A percentile compares a stretch with the other conserved stretches of the same genome.
These are phyloP conservation scores for Parietaria judaica DNA, from an alignment of 306 rosid genomes.

Conservation along the genomic window DNA sequence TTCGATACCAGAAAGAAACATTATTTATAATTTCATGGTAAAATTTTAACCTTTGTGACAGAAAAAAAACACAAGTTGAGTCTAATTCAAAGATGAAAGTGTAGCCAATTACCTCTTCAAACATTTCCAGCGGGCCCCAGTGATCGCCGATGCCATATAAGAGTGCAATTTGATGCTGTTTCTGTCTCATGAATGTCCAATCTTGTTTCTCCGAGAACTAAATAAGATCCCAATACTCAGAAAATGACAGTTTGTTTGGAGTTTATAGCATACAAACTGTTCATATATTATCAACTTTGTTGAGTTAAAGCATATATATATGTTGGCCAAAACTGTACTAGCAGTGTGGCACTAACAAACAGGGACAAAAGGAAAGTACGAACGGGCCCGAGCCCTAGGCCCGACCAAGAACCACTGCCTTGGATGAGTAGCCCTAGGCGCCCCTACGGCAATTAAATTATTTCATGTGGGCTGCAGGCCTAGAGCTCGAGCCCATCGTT, in stretches of 20 bases:
- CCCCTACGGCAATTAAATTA: too few relatives aligned
- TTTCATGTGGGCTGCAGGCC: too few relatives aligned
- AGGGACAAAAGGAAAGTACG: too few relatives aligned
- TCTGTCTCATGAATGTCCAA: conserved; percentile 71
- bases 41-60: background rate
- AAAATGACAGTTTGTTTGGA: conserved; percentile 12
- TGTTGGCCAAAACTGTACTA: too few relatives aligned
- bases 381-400: too few relatives aligned
- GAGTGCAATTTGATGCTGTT: conserved; percentile 51
- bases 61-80: background rate
- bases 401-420: too few relatives aligned
- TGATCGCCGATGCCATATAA: conserved; percentile 75
- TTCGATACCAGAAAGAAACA: too few relatives aligned
- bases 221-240: conserved; percentile 25
- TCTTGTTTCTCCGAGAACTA: conserved; percentile 78
- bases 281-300: background rate
- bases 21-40: background rate
- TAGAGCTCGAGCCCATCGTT: too few relatives aligned
- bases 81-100: background rate
- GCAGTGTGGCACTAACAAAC: too few relatives aligned
- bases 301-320: background rate
- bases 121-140: conserved; percentile 86
- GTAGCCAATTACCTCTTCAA: conserved; percentile 55
- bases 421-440: too few relatives aligned
- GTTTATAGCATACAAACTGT: too few relatives aligned